These are phyloP conservation scores for Pythium rhizo-oryzae DNA, from an alignment of 352 stramenopile genomes.

Conservation along the genomic window DNA sequence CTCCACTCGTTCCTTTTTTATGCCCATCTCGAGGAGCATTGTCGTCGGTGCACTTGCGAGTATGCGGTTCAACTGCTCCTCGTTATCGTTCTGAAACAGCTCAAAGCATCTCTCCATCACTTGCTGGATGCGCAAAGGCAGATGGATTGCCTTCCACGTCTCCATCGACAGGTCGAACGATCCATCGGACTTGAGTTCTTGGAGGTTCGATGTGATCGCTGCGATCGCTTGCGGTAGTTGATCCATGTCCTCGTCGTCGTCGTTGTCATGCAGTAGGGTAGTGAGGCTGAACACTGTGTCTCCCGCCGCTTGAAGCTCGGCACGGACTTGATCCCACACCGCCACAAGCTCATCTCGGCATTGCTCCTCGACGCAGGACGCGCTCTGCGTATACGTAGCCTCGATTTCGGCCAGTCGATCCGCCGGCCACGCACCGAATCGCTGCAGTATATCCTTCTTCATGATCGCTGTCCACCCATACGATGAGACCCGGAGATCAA, in stretches of 20 bases:
- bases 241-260: too few species aligned
- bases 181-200: background rate
- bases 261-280: background rate
- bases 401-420: too few species aligned
- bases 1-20: background rate
- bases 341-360: background rate
- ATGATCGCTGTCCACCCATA: background rate
- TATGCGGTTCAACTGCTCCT: background rate
- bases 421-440: conserved; percentile 3
- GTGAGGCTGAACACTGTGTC: conserved; percentile 4
- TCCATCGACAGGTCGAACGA: background rate
- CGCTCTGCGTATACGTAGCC: too few species aligned
- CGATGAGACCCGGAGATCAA: background rate
- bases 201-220: too few species aligned
- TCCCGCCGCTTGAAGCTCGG: conserved; percentile 1
- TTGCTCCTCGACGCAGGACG: background rate
- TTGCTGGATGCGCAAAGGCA: background rate
- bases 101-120: conserved; percentile 3
- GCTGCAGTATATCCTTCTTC: background rate
- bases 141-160: background rate
- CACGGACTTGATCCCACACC: too few species aligned
- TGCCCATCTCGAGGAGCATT: background rate
- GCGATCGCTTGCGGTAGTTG: too few species aligned
- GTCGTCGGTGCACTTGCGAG: background rate
- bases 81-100: background rate